These are phyloP conservation scores for Citrus trifoliata DNA, from an alignment of 345 rosid genomes.

Conservation along the genomic window DNA sequence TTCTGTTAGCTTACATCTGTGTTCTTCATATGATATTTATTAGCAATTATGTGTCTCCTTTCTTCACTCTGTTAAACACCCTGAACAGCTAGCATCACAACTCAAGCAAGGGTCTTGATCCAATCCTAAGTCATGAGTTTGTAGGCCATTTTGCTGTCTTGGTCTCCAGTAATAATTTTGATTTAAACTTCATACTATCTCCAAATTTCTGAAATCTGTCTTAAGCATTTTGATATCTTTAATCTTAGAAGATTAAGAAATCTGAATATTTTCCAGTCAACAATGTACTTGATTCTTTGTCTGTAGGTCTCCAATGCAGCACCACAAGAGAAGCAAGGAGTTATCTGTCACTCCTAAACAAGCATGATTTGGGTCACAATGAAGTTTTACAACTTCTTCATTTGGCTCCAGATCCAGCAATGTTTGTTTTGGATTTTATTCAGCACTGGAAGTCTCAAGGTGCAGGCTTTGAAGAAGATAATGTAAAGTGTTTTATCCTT, in stretches of 20 bases:
- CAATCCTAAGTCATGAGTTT: not conserved
- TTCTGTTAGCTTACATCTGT: not conserved
- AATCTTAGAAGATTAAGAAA: not conserved
- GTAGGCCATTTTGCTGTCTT: not conserved
- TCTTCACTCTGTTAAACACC: not conserved
- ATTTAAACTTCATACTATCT: not conserved
- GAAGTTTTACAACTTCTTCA: constrained; percentile 25
- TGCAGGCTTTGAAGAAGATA: constrained; percentile 17
- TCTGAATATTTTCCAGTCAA: not conserved
- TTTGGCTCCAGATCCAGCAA: constrained; percentile 32
- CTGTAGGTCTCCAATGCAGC: not conserved
- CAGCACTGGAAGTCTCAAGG: constrained; percentile 7
- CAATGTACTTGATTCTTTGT: not conserved
- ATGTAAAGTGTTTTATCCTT: constrained; percentile 11
- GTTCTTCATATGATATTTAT: not conserved
- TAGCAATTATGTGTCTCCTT: not conserved
- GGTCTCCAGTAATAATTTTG: not conserved
- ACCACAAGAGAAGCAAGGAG: constrained; percentile 1
- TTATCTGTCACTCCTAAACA: constrained; percentile 1
- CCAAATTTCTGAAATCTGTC: not conserved
- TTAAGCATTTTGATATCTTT: not conserved
- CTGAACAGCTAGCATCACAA: not conserved
- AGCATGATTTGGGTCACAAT: constrained; percentile 8
- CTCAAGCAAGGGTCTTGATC: not conserved
- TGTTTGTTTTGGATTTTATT: constrained; percentile 31